Conservation (phyloP, 2,329 filamentous ascomycete genomes). For the Ilyonectria robusta region DNA sequence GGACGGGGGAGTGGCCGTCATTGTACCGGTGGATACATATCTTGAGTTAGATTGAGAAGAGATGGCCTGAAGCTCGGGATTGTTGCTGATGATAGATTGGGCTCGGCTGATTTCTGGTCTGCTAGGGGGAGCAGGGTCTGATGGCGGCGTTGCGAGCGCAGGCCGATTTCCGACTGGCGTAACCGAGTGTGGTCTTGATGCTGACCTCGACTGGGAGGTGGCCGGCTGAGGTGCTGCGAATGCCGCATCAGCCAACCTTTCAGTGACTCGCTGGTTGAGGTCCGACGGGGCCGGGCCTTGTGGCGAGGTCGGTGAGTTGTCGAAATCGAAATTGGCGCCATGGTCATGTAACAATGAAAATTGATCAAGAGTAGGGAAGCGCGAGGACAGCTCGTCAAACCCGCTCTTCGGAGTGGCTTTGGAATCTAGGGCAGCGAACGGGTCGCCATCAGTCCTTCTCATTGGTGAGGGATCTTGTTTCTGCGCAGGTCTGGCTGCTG, state of each 20-base stretch:
- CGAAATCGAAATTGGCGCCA: slow-evolving; percentile 88
- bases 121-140: slow-evolving; percentile 53
- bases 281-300: slow-evolving; percentile 60
- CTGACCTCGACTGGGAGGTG: slow-evolving; percentile 36
- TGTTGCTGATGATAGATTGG: slow-evolving; percentile 74
- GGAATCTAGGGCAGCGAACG: slow-evolving; percentile 90
- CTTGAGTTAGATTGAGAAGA: slow-evolving; percentile 59
- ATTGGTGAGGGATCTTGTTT: slow-evolving; percentile 75
- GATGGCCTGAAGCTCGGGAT: slow-evolving; percentile 73
- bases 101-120: slow-evolving; percentile 70
- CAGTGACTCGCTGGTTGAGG: slow-evolving; percentile 77
- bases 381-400: slow-evolving; percentile 84
- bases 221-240: slow-evolving; percentile 69
- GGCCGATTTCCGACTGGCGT: slow-evolving; percentile 45
- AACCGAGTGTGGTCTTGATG: slow-evolving; percentile 51
- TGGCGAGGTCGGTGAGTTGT: slow-evolving; percentile 65
- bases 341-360: slow-evolving; percentile 92
- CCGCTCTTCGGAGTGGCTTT: slow-evolving; percentile 62
- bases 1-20: slow-evolving; percentile 75
- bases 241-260: slow-evolving; percentile 86
- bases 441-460: slow-evolving; percentile 78
- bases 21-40: slow-evolving; percentile 78
- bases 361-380: slow-evolving; percentile 93
- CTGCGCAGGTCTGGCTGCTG: slow-evolving; percentile 53
- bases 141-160: slow-evolving; percentile 44